phyloP scores from a whole-genome alignment of 2,329 filamentous ascomycete species.

The Fusarium sp. region DNA sequence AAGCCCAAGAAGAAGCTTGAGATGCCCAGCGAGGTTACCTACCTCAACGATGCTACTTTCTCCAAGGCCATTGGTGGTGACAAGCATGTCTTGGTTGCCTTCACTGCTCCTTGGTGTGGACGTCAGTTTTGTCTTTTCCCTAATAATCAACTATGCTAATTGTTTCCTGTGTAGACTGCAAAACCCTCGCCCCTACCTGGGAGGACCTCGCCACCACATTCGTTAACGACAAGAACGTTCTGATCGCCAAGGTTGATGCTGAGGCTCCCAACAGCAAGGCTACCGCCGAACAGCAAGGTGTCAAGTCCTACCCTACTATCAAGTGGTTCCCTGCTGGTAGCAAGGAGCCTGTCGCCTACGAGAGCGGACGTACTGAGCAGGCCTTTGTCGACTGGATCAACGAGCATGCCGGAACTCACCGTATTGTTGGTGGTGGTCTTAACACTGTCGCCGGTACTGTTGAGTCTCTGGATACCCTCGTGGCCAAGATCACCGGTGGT shows the following conservation, averaged over 20 bases:
- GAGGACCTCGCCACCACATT: slow-evolving; percentile 88
- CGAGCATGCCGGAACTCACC: slow-evolving; percentile 87
- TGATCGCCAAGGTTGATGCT: slow-evolving; percentile 95
- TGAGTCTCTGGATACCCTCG: slow-evolving; percentile 78
- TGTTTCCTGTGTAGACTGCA: slow-evolving; percentile 79
- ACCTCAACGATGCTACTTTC: slow-evolving; percentile 85
- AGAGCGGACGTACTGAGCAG: slow-evolving; percentile 78
- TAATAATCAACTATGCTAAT: slow-evolving; percentile 13
- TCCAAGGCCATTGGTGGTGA: slow-evolving; percentile 81
- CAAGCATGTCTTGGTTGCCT: slow-evolving; percentile 92
- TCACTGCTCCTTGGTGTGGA: slow-evolving; percentile 98
- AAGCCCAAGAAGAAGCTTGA: slow-evolving; percentile 81
- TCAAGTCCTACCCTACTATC: slow-evolving; percentile 94
- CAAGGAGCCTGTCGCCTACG: slow-evolving; percentile 76
- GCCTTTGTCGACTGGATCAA: slow-evolving; percentile 87
- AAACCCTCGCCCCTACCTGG: slow-evolving; percentile 89
- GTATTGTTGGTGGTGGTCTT: slow-evolving; percentile 81
- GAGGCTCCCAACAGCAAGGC: slow-evolving; percentile 88
- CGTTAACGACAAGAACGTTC: slow-evolving; percentile 77
- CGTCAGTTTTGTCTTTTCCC: slow-evolving; percentile 70
- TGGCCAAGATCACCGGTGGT: slow-evolving; percentile 77
- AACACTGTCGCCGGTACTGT: slow-evolving; percentile 85
- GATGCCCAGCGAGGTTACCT: slow-evolving; percentile 78
- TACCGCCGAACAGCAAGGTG: slow-evolving; percentile 78
- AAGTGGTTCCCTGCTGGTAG: slow-evolving; percentile 95